phyloP scores from a whole-genome alignment of 345 rosid species.

The Firmiana major region DNA sequence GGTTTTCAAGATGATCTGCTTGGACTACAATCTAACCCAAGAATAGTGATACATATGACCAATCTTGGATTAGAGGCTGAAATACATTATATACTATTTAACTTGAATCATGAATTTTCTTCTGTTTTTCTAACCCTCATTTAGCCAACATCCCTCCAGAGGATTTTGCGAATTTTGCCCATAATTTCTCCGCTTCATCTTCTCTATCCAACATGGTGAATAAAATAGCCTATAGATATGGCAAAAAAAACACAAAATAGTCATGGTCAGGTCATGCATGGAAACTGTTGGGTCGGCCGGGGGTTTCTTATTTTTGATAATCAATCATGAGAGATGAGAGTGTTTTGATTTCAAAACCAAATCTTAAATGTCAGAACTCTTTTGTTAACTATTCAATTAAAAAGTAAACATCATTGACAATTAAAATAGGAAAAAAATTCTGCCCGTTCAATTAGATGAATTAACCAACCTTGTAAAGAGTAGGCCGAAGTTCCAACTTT shows the following conservation, averaged over 20 bases:
- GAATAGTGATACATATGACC: background rate
- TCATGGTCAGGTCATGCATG: background rate
- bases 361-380: no score
- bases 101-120: background rate
- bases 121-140: background rate
- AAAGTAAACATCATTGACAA: no score
- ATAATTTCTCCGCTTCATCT: slow-evolving; percentile 28
- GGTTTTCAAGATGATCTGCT: background rate
- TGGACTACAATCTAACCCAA: background rate
- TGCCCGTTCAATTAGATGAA: background rate
- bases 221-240: slow-evolving; percentile 29
- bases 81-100: background rate
- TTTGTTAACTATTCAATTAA: no score
- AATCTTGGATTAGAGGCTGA: background rate
- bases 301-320: no score
- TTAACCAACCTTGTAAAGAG: slow-evolving; percentile 40
- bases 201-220: slow-evolving; percentile 33
- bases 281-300: no score
- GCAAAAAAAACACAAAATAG: background rate
- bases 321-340: no score
- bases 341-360: no score
- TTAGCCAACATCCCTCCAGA: background rate
- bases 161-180: slow-evolving; percentile 31
- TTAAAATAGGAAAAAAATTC: no score
- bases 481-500: slow-evolving; percentile 31